Evolutionary conservation across 1,284 basidiomycete species (phyloP), one percentile per base, ranked within the genome.

Genomic region (Cryptococcus sp.): DNA sequence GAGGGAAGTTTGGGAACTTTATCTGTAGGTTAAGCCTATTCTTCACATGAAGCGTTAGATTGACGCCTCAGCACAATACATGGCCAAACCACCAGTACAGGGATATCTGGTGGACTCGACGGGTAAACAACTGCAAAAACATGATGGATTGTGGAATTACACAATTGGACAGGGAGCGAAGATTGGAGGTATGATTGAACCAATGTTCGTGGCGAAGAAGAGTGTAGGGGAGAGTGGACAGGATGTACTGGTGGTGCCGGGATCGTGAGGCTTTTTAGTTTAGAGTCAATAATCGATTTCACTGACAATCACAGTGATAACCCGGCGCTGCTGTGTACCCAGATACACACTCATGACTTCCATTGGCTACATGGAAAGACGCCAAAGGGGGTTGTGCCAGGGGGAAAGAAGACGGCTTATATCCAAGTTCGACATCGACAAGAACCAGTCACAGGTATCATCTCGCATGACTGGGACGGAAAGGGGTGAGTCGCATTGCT

Each of bases 91-190:
- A 0, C 82, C 84, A 0, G 88, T 89, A 0, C 79, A 81, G 2
- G 76, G 76, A 0, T 62, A 68, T 45, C 86, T 98, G 7, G 76
- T 90, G 43, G 80, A 86, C 51, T 68, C 83, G 0, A 81, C 81
- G 0, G 86, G 86, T 4, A 76, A 80, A 35, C 68, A 77, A 1
- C 52, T 91, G 0, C 86, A 83, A 0, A 62, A 73, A 33, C 95
- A 98, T 69, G 60, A 80, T 1, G 95, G 95, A 0, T 73, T 94
- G 0, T 94, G 90, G 86, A 83, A 82, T n/a, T 90, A 86, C 62
- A 97, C 94, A 0, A 86, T 98, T 37, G 95, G 95, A 0, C 86
- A 90, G 71, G 77, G 82, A 4, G 86, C 89, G 0, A 81, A 83
- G 31, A 74, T 97, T 11, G 68, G 77, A 0, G 89, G 91, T 0